Evolutionary conservation across 768 basidiomycete species (phyloP), one percentile per base, ranked within the genome.

Genomic region (Suillus americanus): DNA sequence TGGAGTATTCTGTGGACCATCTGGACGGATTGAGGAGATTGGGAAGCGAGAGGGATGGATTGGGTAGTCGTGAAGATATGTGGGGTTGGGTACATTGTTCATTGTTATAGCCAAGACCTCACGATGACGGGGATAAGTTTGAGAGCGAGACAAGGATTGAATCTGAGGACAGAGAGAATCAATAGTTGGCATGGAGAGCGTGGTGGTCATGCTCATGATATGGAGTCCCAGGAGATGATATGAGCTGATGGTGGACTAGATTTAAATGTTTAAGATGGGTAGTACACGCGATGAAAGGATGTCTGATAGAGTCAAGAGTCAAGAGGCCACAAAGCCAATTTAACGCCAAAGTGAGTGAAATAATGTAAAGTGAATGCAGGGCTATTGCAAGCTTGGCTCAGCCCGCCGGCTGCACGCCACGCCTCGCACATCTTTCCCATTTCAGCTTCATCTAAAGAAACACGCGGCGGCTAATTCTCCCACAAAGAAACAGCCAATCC

Each of bases 11-110:
- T 61, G 70, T 18, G 70, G 72, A 43, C 71, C 71, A 51, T 72
- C 72, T 65, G 70, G 73, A 48, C 82, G 82, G 54, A 78, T 54
- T 57, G 78, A 76, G 33, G 80, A 82, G 65, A 74, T 73, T 62
- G 78, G 77, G 61, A 77, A 82, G 60, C 74, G 72, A 64, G 67
- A 66, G 61, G 25, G 25, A 41, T 59, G 57, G 12, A 41, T 18
- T 25, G 53, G 20, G 30, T 33, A 54, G 53, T 59, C 57, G 25
- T 23, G 16, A 13, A 41, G 10, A 59, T 59, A 41, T 40, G 18
- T 28, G 28, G 57, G 18, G 6, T 20, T 20, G 1, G 57, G 5
- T 12, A 59, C 25, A 37, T 59, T 59, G 40, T 59, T 59, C 57
- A 59, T 59, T 18, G 57, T 59, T 59, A 59, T 59, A 30, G 57